Conservation (phyloP, 2,329 filamentous ascomycete genomes). For the Verticillium nonalfalfae region DNA sequence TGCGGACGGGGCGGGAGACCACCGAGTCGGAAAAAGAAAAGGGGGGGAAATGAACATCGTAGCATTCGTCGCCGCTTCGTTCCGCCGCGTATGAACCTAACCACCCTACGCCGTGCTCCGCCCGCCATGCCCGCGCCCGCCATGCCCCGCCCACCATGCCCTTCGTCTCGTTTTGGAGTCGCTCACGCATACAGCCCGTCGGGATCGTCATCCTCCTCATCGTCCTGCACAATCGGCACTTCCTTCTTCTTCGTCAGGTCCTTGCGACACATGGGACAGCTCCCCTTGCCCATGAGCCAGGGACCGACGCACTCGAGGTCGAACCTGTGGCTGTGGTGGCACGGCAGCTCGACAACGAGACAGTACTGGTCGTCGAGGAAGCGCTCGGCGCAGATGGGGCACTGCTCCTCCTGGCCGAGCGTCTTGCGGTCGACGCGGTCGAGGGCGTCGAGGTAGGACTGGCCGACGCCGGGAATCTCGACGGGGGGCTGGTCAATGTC, state of each 20-base stretch:
- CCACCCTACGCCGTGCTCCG: background rate
- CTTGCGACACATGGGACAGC: conserved; percentile 56
- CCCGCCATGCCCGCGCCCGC: background rate
- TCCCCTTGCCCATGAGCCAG: conserved; percentile 59
- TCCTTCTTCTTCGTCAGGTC: conserved; percentile 52
- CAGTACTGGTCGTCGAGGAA: conserved; percentile 57
- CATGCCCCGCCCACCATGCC: background rate
- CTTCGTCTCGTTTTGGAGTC: background rate
- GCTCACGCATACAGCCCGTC: conserved; percentile 38
- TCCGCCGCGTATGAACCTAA: background rate
- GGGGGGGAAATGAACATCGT: background rate
- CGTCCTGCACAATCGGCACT: conserved; percentile 35
- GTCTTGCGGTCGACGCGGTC: conserved; percentile 49
- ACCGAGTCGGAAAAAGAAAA: no score
- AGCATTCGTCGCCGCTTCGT: background rate
- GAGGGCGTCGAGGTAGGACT: conserved; percentile 52
- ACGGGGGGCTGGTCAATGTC: conserved; percentile 47
- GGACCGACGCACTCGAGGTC: conserved; percentile 63
- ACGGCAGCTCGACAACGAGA: conserved; percentile 59
- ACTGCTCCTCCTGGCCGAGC: conserved; percentile 44
- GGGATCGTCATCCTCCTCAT: conserved; percentile 46
- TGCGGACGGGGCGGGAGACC: no score
- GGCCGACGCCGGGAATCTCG: conserved; percentile 46
- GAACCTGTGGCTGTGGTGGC: conserved; percentile 50
- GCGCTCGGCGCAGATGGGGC: conserved; percentile 57